A percentile compares a stretch with the other conserved stretches of the same genome.
phyloP scores from a whole-genome alignment of 495 filamentous ascomycete genomes.

The Letharia columbiana region DNA sequence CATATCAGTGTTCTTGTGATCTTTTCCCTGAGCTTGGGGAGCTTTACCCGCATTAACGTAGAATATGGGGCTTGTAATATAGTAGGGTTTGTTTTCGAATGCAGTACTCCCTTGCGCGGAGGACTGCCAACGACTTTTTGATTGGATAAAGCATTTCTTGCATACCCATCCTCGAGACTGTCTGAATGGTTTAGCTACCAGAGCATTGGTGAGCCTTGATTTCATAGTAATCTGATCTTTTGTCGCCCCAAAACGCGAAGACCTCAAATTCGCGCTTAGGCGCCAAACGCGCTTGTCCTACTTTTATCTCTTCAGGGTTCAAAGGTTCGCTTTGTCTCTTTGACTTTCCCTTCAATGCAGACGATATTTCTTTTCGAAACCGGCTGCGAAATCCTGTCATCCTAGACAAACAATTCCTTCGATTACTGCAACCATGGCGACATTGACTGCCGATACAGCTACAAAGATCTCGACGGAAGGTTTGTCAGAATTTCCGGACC shows the following conservation, averaged over 20 bases:
- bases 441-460: slow-evolving; percentile 35
- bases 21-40: slow-evolving; percentile 7
- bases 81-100: slow-evolving; percentile 68
- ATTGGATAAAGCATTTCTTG: slow-evolving; percentile 4
- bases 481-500: slow-evolving; percentile 21
- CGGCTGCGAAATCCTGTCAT: background rate
- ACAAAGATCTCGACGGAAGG: slow-evolving; percentile 45
- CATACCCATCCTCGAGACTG: slow-evolving; percentile 16
- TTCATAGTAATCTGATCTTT: slow-evolving; percentile 4
- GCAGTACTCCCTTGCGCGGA: background rate
- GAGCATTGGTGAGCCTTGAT: slow-evolving; percentile 9
- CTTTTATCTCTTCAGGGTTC: background rate
- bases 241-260: background rate
- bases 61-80: slow-evolving; percentile 95
- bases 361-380: background rate
- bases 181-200: background rate
- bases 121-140: slow-evolving; percentile 14
- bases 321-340: background rate
- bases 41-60: slow-evolving; percentile 88
- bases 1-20: slow-evolving; percentile 1
- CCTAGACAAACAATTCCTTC: background rate
- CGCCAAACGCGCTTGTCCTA: slow-evolving; percentile 9
- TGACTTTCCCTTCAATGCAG: background rate
- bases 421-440: slow-evolving; percentile 30
- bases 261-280: slow-evolving; percentile 7